Percentiles rank a stretch among this genome's conserved stretches.
Conservation (phyloP, 2,329 filamentous ascomycete species). For the Cladorrhinum sp. region DNA sequence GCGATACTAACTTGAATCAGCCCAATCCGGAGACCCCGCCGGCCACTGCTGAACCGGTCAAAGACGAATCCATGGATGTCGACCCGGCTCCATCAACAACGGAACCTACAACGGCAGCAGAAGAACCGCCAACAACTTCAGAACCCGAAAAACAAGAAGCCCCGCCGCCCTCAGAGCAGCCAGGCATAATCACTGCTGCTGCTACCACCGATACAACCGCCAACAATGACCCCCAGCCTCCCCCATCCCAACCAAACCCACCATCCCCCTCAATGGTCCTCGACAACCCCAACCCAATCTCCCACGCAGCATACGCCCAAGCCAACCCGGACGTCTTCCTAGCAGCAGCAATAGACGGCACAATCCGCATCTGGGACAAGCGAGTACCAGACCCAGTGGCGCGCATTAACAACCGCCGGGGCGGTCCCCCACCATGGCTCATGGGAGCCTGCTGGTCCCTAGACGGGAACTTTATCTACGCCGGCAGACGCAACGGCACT, state of each 20-base stretch:
- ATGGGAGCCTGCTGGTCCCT: conserved; percentile 97
- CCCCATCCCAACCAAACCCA: conserved; percentile 21
- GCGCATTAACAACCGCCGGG: conserved; percentile 68
- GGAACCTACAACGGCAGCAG: conserved; percentile 5
- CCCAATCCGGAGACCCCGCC: conserved; percentile 8
- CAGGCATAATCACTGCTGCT: background rate
- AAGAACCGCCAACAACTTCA: background rate
- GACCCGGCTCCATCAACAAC: conserved; percentile 14
- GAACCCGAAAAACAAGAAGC: background rate
- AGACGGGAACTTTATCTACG: conserved; percentile 93
- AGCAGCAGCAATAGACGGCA: conserved; percentile 82
- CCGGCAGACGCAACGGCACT: conserved; percentile 82
- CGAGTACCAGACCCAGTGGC: conserved; percentile 74
- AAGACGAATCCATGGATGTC: conserved; percentile 11
- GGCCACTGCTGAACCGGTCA: conserved; percentile 8
- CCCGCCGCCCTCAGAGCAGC: background rate
- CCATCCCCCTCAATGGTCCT: conserved; percentile 37
- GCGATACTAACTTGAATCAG: background rate
- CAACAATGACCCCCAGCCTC: background rate
- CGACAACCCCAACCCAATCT: conserved; percentile 36
- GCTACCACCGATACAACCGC: too few relatives aligned
- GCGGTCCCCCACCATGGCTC: conserved; percentile 91
- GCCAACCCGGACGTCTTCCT: conserved; percentile 79
- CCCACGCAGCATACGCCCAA: conserved; percentile 46
- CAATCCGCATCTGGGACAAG: conserved; percentile 88